A percentile compares a stretch with the other conserved stretches of the same genome.
Conservation (phyloP, 1,284 basidiomycete genomes). For the Megacollybia platyphylla region DNA sequence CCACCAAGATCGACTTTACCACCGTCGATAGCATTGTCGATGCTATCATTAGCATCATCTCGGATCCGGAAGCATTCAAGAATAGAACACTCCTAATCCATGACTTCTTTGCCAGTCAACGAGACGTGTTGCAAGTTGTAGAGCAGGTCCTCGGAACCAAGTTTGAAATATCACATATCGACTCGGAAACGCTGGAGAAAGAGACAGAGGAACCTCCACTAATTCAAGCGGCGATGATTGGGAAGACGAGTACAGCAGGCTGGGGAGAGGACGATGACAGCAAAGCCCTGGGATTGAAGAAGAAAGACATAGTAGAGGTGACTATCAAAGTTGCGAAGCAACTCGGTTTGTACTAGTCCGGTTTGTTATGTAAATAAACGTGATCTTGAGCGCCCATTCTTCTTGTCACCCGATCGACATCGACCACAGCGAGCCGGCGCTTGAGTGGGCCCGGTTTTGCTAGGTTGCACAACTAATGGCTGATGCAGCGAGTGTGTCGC, state of each 20-base stretch:
- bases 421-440: no score
- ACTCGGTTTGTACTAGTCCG: no score
- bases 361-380: no score
- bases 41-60: neutral
- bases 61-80: neutral
- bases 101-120: neutral
- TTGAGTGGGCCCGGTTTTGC: no score
- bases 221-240: no score
- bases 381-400: no score
- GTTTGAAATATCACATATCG: neutral
- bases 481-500: slow-evolving; percentile 24
- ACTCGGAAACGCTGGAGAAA: neutral
- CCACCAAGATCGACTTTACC: neutral
- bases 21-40: neutral
- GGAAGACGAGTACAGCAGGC: no score
- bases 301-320: no score
- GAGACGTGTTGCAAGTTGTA: neutral
- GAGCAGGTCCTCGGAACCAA: neutral
- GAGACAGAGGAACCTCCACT: neutral
- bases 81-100: neutral
- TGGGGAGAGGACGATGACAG: no score
- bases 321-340: no score
- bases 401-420: no score
- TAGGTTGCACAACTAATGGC: neutral
- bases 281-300: no score